These are phyloP conservation scores for Suillus cothurnatus DNA, from an alignment of 768 basidiomycete genomes.

Conservation along the genomic window DNA sequence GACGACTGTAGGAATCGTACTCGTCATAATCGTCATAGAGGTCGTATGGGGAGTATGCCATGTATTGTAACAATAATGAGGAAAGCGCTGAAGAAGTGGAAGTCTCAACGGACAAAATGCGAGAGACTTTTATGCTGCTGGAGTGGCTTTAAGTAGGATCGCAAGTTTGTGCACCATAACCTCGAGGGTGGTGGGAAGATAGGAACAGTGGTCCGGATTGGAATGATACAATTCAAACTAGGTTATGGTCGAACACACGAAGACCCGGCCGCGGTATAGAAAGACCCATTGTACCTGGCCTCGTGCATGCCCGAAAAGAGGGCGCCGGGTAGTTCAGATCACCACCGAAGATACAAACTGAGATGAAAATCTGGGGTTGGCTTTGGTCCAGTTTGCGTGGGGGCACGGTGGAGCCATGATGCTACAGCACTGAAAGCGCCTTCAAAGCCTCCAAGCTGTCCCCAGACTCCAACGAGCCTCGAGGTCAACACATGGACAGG, in stretches of 20 bases:
- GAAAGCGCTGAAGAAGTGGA: slow-evolving; percentile 14
- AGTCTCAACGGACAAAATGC: not conserved
- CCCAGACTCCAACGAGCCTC: not conserved
- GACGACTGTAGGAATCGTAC: slow-evolving; percentile 21
- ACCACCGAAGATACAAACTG: slow-evolving; percentile 3
- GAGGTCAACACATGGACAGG: not conserved
- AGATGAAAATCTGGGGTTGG: slow-evolving; percentile 2
- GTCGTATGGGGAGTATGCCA: slow-evolving; percentile 47
- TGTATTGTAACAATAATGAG: slow-evolving; percentile 22
- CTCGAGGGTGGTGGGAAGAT: slow-evolving; percentile 31
- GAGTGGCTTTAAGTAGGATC: slow-evolving; percentile 16
- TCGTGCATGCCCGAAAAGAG: not conserved
- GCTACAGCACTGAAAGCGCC: not conserved
- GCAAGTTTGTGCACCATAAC: slow-evolving; percentile 15
- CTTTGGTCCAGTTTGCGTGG: not conserved
- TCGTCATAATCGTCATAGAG: slow-evolving; percentile 30
- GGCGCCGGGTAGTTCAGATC: not conserved
- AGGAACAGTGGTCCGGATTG: slow-evolving; percentile 15
- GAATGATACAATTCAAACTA: slow-evolving; percentile 17
- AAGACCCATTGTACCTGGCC: slow-evolving; percentile 9
- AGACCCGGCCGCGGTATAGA: slow-evolving; percentile 6
- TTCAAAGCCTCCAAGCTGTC: not conserved
- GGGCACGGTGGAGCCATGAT: not conserved
- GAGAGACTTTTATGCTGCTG: slow-evolving; percentile 25
- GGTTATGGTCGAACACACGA: slow-evolving; percentile 14